Base-by-base conservation (phyloP, 1,139 yeast species). In the Yamadazyma aaseri region DNA sequence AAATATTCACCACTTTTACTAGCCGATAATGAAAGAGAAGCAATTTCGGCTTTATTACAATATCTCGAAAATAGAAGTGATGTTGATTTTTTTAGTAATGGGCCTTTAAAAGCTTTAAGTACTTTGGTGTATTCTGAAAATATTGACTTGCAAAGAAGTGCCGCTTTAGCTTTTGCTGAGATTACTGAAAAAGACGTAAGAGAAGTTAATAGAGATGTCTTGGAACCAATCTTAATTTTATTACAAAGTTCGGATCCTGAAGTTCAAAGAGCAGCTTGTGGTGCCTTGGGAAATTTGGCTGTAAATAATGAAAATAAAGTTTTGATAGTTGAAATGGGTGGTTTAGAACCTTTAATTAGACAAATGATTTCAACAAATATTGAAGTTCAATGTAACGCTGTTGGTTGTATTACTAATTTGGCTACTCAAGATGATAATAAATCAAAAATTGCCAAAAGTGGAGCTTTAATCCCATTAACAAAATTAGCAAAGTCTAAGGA, bases 371-470 rank as follows among this genome's bases (percentile, higher is more conserved):
- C 95, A 29, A 79, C 95, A 38, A 92, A 94, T 53, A 95, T 92
- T 41, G 99, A 92, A 59, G 98, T 94, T 25, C 98, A 94, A 63
- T 92, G 99, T 61, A 92, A 92, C 56, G 98, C 99, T 3, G 98
- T 94, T 37, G 99, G 99, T 7, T 94, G 98, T 58, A 90, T 92
- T 57, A 92, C 99, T 24, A 92, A 92, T 58, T 76, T 92, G 60
- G 98, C 98, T 10, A 92, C 98, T n/a, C 96, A 87, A 62, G 98
- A 92, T 61, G 96, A 89, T 53, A 94, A 92, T 64, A 92, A 92
- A 62, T 81, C 94, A 33, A 89, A 87, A 58, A 92, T 92, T 51
- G 98, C 99, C 17, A 83, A 90, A 36, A 82, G 95, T 26, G 99
- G 98, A n/a, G 98, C 98, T 1, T 71, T 92, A 38, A 81, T 86